Conservation (phyloP, 805 yeast genomes). For the Candida taoyuanica region DNA sequence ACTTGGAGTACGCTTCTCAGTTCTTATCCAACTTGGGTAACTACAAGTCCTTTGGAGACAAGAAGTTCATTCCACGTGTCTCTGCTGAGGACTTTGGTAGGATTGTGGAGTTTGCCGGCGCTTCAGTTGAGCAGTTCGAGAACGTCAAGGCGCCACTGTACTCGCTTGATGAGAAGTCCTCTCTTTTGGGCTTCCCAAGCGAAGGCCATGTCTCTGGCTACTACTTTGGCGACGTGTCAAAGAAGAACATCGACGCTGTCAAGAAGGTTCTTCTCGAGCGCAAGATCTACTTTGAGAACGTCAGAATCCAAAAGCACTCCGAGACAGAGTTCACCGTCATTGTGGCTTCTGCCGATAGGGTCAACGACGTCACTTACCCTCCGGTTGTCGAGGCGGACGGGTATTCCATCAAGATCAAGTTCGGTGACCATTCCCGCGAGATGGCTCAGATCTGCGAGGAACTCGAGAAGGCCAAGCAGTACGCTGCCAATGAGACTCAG, state of each 20-base stretch:
- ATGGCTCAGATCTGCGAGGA: constrained; percentile 54
- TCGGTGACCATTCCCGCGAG: constrained; percentile 75
- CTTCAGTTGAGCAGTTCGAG: constrained; percentile 29
- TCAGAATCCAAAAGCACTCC: constrained; percentile 59
- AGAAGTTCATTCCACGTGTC: constrained; percentile 73
- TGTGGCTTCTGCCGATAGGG: constrained; percentile 61
- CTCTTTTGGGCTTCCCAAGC: constrained; percentile 73
- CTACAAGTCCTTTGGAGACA: constrained; percentile 84
- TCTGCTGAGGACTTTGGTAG: constrained; percentile 42
- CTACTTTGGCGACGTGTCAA: constrained; percentile 53
- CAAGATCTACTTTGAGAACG: constrained; percentile 73
- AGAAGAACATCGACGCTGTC: constrained; percentile 60
- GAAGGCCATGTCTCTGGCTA: constrained; percentile 73
- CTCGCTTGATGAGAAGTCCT: constrained; percentile 40
- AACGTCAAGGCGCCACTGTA: constrained; percentile 47
- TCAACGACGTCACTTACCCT: constrained; percentile 54
- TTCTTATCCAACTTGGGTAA: constrained; percentile 72
- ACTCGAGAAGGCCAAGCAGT: constrained; percentile 50
- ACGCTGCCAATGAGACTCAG: constrained; percentile 74
- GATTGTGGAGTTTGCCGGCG: constrained; percentile 40
- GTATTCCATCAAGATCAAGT: constrained; percentile 45
- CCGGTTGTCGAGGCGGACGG: constrained; percentile 36
- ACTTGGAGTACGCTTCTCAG: constrained; percentile 73
- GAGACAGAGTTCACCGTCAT: constrained; percentile 49
- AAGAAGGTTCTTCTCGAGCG: constrained; percentile 59